These are phyloP conservation scores for Orbilia javanica DNA, from an alignment of 2,329 filamentous ascomycete species.

Conservation along the genomic window DNA sequence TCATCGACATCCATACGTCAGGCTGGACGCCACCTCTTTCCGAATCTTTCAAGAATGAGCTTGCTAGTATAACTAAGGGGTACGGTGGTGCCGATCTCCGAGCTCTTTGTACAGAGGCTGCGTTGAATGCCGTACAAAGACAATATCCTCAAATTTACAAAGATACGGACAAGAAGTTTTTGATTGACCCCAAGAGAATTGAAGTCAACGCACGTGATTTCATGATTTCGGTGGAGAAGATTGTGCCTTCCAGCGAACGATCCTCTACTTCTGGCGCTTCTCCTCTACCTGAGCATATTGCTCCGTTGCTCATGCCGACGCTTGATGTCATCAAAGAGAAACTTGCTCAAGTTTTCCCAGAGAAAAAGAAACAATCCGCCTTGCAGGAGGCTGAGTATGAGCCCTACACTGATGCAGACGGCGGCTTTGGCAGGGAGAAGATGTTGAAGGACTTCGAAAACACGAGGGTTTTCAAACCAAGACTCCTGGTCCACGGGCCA, in stretches of 20 bases:
- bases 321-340: constrained; percentile 77
- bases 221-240: constrained; percentile 95
- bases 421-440: constrained; percentile 86
- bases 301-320: constrained; percentile 82
- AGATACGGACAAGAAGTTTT: constrained; percentile 84
- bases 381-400: constrained; percentile 94
- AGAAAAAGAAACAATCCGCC: constrained; percentile 86
- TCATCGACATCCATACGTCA: constrained; percentile 94
- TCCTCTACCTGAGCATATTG: constrained; percentile 81
- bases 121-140: constrained; percentile 93
- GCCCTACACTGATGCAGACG: constrained; percentile 82
- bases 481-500: constrained; percentile 83
- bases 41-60: constrained; percentile 80
- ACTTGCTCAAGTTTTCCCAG: constrained; percentile 82
- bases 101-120: constrained; percentile 93
- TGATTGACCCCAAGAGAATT: constrained; percentile 87
- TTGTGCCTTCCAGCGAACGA: constrained; percentile 93
- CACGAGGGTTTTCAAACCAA: constrained; percentile 86
- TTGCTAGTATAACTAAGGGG: constrained; percentile 91
- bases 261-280: constrained; percentile 86
- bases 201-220: constrained; percentile 92
- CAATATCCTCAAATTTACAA: constrained; percentile 95
- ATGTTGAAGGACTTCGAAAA: constrained; percentile 84
- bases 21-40: constrained; percentile 86
- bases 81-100: constrained; percentile 96